Conservation (phyloP, 192 early-diverging fungal species). For the Cetraspora pellucida region DNA sequence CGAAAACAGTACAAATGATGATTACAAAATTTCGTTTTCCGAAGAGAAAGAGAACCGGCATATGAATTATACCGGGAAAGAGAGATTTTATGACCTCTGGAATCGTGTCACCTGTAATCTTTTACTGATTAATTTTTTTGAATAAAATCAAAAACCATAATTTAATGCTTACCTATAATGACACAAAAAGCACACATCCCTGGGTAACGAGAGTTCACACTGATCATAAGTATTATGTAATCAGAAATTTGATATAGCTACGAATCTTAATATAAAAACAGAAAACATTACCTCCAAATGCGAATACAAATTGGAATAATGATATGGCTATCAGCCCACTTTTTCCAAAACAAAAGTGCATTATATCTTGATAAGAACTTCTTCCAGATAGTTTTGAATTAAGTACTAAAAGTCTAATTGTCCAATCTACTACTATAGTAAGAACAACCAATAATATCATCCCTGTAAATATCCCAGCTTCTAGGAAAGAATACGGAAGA, state of each 20-base stretch:
- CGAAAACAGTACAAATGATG: slow-evolving; percentile 68
- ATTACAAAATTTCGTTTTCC: slow-evolving; percentile 76
- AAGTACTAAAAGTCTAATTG: slow-evolving; percentile 70
- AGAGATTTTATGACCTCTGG: slow-evolving; percentile 80
- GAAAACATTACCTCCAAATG: slow-evolving; percentile 76
- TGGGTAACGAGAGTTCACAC: background rate
- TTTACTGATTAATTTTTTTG: slow-evolving; percentile 23
- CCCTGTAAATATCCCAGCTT: slow-evolving; percentile 72
- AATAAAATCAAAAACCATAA: background rate
- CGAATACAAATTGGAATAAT: slow-evolving; percentile 90
- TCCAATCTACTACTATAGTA: slow-evolving; percentile 72
- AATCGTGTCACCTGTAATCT: slow-evolving; percentile 82
- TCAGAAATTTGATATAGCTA: background rate
- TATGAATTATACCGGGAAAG: slow-evolving; percentile 57
- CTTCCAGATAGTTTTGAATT: slow-evolving; percentile 77
- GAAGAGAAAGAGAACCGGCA: slow-evolving; percentile 62
- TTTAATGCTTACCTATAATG: slow-evolving; percentile 22
- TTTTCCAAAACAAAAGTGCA: slow-evolving; percentile 81
- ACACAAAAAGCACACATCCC: slow-evolving; percentile 32
- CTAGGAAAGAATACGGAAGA: slow-evolving; percentile 80
- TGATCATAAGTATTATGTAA: background rate
- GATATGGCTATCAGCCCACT: slow-evolving; percentile 77
- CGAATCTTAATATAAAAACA: slow-evolving; percentile 1
- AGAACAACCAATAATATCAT: slow-evolving; percentile 53
- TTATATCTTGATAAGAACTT: slow-evolving; percentile 81